Base-by-base conservation (phyloP, 768 basidiomycete species). In the Leccinum subtestaceum region DNA sequence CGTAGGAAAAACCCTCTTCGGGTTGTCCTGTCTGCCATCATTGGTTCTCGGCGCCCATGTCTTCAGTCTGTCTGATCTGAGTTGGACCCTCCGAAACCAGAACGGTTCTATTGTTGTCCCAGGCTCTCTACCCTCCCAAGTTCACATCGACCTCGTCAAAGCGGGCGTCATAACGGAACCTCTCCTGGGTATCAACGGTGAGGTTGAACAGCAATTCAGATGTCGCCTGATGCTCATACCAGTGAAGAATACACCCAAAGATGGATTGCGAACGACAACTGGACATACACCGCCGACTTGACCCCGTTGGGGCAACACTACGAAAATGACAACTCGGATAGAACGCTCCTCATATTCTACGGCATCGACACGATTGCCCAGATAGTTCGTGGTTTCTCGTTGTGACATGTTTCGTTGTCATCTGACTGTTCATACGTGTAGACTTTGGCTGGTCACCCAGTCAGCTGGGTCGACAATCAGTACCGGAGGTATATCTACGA, bases 281-380 rank as follows among this genome's bases (percentile, higher is more conserved):
- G 84, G 83, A 83, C 81, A 0, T 84, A 84, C 61, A 83, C 81
- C 0, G 81, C 83, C 3, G 81, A 82, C 63, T 57, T 84, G 36
- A 65, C 77, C 1, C 80, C 83, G 7, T 76, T 83, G 57, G 63
- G 74, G 23, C 53, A 68, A 48, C 66, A 63, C 6, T 52, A 72
- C 21, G 53, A 66, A 17, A 47, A 67, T 1, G 53, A 40, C 23
- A 36, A 63, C 32, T 62, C 65, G 8, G 65, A 75, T 25, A 72
- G 67, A 55, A 75, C 77, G 0, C 64, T 85, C 9, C 71, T 84
- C 11, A 75, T 85, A 6, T 83, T 84, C 64, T 80, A 84, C 57
- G 83, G 83, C 7, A 74, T 86, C 29, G 83, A 85, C 64, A 84
- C 82, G 0, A 74, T 84, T 46, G 82, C 81, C 1, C 83, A 81